Conservation (phyloP, 352 stramenopile species). For the Pythium rhizo-oryzae region DNA sequence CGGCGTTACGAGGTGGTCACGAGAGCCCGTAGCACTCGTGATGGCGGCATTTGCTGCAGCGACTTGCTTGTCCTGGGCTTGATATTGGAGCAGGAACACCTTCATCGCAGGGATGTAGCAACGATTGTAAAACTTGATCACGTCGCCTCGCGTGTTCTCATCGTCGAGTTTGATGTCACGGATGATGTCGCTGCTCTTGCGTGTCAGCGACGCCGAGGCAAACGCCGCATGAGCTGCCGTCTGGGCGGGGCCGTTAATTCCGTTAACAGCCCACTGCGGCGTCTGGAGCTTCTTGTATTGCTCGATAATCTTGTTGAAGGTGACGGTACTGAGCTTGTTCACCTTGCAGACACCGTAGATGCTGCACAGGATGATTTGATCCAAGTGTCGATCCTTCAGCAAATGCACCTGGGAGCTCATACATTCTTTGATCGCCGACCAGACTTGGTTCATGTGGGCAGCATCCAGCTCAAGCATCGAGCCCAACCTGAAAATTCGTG, state of each 20-base stretch:
- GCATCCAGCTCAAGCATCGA: conserved; percentile 67
- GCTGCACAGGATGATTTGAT: conserved; percentile 83
- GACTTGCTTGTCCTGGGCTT: conserved; percentile 82
- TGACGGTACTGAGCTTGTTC: conserved; percentile 66
- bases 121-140: conserved; percentile 91
- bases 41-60: conserved; percentile 71
- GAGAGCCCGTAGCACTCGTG: conserved; percentile 35
- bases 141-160: conserved; percentile 62
- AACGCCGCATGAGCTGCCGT: conserved; percentile 28
- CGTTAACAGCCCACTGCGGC: conserved; percentile 35
- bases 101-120: conserved; percentile 87
- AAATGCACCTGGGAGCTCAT: conserved; percentile 64
- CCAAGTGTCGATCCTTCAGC: conserved; percentile 74
- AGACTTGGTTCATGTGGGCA: conserved; percentile 83
- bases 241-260: conserved; percentile 12
- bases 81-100: conserved; percentile 85
- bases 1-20: conserved; percentile 43
- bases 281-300: conserved; percentile 73
- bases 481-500: conserved; percentile 77
- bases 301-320: conserved; percentile 80
- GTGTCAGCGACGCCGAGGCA: conserved; percentile 34
- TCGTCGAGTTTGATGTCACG: conserved; percentile 75
- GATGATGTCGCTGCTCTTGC: conserved; percentile 67
- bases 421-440: conserved; percentile 86
- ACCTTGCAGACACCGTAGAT: conserved; percentile 89